Base-by-base conservation (phyloP, 371 early-diverging fungal species). In the Mortierella sp. region DNA sequence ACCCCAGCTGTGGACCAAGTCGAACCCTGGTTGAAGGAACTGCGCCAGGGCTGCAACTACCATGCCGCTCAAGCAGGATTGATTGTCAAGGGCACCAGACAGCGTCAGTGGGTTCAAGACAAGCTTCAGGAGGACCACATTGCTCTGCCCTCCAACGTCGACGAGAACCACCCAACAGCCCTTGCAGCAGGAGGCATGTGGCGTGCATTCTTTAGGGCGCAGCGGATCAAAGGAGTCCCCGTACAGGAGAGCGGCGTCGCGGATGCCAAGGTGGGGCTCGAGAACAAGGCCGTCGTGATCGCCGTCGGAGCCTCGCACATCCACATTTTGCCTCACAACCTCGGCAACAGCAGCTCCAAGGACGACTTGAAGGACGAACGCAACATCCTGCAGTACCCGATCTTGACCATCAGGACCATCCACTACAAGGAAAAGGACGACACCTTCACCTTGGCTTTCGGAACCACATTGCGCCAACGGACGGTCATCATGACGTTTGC, bases 301-400 rank as follows among this genome's bases (percentile, higher is more conserved):
- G 82, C 86, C 12, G 79, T 85, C 38, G 86, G 86, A 1, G 79
- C 79, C 0, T 75, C 79, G 0, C 75, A 68, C 41, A 65, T 85
- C 54, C 86, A 82, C 48, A 76, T 85, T 38, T 27, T 85, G n/a
- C 86, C 86, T 3, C 86, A 85, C 12, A 85, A 85, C 63, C 86
- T 85, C 48, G 86, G 86, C 1, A 85, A 85, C 24, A 79, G 79
- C 29, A 85, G 82, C 63, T 46, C 71, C 75, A 85, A 85, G 75
- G 86, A 85, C 16, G 86, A 85, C 72, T 75, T 85, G 82, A 85
- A 85, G 80, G 86, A 85, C 63, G 86, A 85, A 46, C 86, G 86
- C 43, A 60, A 72, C 68, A 85, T 85, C n/a, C 79, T 85, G 11
- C 82, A 81, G 70, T 85, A 85, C 70, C 86, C 86, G 0, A 21